These are phyloP conservation scores for Taphrina pruni DNA, from an alignment of 1,139 yeast species.

Conservation along the genomic window DNA sequence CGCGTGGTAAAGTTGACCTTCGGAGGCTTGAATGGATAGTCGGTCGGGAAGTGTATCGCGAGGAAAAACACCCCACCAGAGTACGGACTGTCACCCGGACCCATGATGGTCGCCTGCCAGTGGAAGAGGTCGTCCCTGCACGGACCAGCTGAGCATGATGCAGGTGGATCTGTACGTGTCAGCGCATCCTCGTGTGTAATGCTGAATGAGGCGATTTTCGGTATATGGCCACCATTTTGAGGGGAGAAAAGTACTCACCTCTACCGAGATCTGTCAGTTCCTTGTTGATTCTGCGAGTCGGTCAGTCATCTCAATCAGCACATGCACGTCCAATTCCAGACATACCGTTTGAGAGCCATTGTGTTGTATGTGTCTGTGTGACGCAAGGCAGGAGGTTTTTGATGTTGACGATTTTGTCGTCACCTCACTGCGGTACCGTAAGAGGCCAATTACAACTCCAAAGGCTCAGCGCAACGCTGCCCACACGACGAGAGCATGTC, in stretches of 20 bases:
- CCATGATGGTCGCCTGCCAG: conserved; percentile 98
- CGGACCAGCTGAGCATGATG: conserved; percentile 99
- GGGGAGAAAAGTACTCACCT: conserved; percentile 15
- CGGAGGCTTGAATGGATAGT: conserved; percentile 93
- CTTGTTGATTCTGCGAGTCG: conserved; percentile 64
- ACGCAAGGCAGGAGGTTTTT: background rate
- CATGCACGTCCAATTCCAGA: background rate
- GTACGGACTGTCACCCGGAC: conserved; percentile 91
- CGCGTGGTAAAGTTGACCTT: conserved; percentile 88
- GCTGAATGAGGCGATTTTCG: conserved; percentile 4
- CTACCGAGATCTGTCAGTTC: conserved; percentile 94
- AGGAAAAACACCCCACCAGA: conserved; percentile 93
- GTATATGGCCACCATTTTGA: background rate
- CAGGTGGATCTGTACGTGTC: conserved; percentile 77
- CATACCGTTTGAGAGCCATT: conserved; percentile 33
- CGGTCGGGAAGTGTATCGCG: conserved; percentile 91
- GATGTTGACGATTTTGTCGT: background rate
- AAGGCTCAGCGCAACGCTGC: too few relatives aligned
- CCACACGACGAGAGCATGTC: too few relatives aligned
- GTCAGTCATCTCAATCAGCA: too few relatives aligned
- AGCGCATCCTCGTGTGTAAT: conserved; percentile 6
- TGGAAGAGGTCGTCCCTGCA: conserved; percentile 94
- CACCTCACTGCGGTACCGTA: background rate
- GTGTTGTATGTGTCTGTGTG: background rate
- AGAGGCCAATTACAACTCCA: too few relatives aligned